Base-by-base conservation (phyloP, 106 monocot genomes). In the Cymbidium sinense region DNA sequence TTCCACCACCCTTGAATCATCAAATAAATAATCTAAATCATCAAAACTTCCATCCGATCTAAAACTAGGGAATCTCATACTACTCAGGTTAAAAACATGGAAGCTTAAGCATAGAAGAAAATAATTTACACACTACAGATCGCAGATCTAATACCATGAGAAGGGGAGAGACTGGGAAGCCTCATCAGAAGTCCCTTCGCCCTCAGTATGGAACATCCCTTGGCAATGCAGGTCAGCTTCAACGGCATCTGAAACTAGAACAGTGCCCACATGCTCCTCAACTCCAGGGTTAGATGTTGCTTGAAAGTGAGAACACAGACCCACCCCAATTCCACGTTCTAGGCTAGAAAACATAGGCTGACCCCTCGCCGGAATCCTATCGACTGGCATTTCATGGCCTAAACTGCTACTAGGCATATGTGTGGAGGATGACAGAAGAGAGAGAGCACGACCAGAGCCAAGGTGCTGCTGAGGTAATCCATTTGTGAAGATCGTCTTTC, bases 361-460 rank as follows among this genome's bases (percentile, higher is more conserved):
- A 47, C 13, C 47, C 35, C 82, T 79, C 62, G 82, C 62, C 0
- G 85, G 88, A 21, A 91, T 81, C 65, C 88, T 81, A 50, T 85
- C 80, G 9, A 73, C 67, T 8, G 69, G 4, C 0, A 81, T 70
- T 20, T 79, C 82, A 44, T 84, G 83, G 77, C 85, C 79, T 13
- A 86, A 37, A 64, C 77, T 81, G 77, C 86, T 86, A 0, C 73
- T 37, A 62, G 86, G 47, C 37, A 78, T 82, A 28, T 85, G 90
- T 28, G 85, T 73, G 20, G 91, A 87, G 20, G 91, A 94, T 94
- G 94, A 94, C 94, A 94, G 94, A 94, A 94, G 94, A 94, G 94
- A 94, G 94, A 94, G 94, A 91, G 91, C 94, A 94, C 94, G 83
- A 77, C 87, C 91, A 19, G 89, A 94, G 84, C 81, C 82, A 1